phyloP scores from a whole-genome alignment of 2,329 filamentous ascomycete genomes.

The Karstenula rhodostoma region DNA sequence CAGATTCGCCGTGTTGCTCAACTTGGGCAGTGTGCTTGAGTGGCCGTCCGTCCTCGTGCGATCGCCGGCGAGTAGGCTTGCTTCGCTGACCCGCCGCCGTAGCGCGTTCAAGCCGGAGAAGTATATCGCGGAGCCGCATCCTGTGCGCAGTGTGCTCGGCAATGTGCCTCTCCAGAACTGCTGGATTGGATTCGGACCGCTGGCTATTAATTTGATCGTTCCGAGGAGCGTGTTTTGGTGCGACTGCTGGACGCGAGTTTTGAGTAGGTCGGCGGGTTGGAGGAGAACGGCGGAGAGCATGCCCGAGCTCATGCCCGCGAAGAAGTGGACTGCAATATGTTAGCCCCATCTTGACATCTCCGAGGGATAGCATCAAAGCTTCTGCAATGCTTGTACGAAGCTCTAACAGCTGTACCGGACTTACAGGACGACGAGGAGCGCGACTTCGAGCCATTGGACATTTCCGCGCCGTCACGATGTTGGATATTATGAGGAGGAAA shows the following conservation, averaged over 20 bases:
- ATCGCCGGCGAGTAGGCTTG: conserved; percentile 37
- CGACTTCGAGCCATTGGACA: conserved; percentile 61
- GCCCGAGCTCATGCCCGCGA: conserved; percentile 86
- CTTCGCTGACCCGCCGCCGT: conserved; percentile 69
- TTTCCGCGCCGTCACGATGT: conserved; percentile 48
- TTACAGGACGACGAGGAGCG: conserved; percentile 61
- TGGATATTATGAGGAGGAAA: conserved; percentile 29
- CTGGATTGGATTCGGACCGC: conserved; percentile 70
- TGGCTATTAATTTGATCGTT: conserved; percentile 74
- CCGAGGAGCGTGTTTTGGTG: conserved; percentile 71
- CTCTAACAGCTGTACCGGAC: conserved; percentile 17
- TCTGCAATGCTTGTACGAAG: neutral
- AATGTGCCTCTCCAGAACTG: conserved; percentile 92
- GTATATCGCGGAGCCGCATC: conserved; percentile 91
- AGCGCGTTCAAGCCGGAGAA: conserved; percentile 88
- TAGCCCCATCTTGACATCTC: neutral
- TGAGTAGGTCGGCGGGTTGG: conserved; percentile 94
- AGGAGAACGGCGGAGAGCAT: conserved; percentile 87
- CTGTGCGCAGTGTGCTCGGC: conserved; percentile 91
- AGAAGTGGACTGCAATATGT: conserved; percentile 71
- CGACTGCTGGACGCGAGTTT: conserved; percentile 94
- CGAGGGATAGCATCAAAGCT: neutral
- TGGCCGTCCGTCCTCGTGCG: conserved; percentile 27
- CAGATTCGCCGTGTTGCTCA: conserved; percentile 86
- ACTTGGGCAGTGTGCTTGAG: conserved; percentile 79